phyloP scores from a whole-genome alignment of 805 yeast species.

The Spathaspora passalidarum region DNA sequence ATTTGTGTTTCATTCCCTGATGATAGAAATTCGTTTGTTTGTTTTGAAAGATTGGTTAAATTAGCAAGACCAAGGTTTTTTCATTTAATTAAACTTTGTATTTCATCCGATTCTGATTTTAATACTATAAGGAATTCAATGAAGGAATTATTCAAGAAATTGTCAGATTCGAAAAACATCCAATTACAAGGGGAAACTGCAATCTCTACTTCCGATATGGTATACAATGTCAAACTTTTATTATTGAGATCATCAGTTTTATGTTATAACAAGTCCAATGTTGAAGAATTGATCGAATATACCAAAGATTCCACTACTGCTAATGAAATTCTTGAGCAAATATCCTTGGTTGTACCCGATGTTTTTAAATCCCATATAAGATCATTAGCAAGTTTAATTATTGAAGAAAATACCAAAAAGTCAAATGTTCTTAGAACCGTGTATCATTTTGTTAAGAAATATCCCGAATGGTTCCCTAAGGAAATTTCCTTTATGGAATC shows the following conservation, averaged over 20 bases:
- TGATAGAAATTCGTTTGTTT: constrained; percentile 43
- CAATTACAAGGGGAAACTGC: constrained; percentile 26
- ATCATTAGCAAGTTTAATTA: constrained; percentile 42
- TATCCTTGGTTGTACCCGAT: constrained; percentile 60
- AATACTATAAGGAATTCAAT: constrained; percentile 57
- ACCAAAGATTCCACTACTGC: constrained; percentile 42
- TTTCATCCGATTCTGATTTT: constrained; percentile 57
- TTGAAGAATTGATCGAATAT: constrained; percentile 49
- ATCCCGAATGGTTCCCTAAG: constrained; percentile 47
- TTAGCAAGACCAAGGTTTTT: constrained; percentile 59
- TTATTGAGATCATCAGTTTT: constrained; percentile 60
- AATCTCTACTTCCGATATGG: constrained; percentile 48
- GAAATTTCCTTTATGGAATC: constrained; percentile 42
- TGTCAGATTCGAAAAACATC: constrained; percentile 51
- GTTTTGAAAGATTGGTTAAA: constrained; percentile 50
- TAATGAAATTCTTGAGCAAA: constrained; percentile 53
- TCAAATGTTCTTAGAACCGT: constrained; percentile 50
- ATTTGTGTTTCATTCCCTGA: constrained; percentile 56
- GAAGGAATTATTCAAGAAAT: constrained; percentile 57
- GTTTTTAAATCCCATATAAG: constrained; percentile 60
- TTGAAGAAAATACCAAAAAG: constrained; percentile 14
- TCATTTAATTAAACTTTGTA: constrained; percentile 52
- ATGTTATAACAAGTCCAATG: constrained; percentile 63
- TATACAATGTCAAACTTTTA: constrained; percentile 52
- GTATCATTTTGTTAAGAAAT: constrained; percentile 53